Evolutionary conservation across 2,329 filamentous ascomycete species (phyloP), one percentile per base, ranked within the genome.

Genomic region (Bipolaris bicolor): DNA sequence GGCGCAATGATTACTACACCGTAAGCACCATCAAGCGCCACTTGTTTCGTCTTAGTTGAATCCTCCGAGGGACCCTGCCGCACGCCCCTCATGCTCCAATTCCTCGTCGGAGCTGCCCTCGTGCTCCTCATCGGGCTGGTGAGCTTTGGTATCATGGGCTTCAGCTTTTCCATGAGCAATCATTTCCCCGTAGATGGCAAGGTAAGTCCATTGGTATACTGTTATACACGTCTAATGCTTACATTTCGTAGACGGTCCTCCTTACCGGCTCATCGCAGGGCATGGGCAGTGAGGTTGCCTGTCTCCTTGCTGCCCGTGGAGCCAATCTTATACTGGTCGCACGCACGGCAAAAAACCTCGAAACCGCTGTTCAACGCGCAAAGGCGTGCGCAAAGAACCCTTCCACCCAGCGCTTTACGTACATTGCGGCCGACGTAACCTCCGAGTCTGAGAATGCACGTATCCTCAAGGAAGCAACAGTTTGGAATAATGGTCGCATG

Each of bases 191-290:
- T 97, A 10, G 87, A 92, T 68, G 92, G 92, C 75, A 90, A 90
- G 82, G 93, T 95, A 81, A 66, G 26, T 9, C 13, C 9, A 7
- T 3, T 9, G 6, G 26, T 3, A 7, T n/a, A 39, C 16, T 10
- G 22, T 3, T 10, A 13, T 1, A 18, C 5, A 45, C 5, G 53
- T 54, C 3, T 20, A 26, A n/a, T 11, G 6, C 48, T 50, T 10
- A 50, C 37, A 10, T 41, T n/a, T 9, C 37, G 3, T 66, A 97
- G 92, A 97, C 93, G 2, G 83, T 96, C 50, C 82, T 98, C 53
- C 82, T 99, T 50, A 99, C 95, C 0, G 95, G 95, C 45, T 92
- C 89, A 31, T 97, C 95, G 0, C 91, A 97, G 72, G 95, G 95
- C 56, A 91, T 97, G 89, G 95, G 95, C 58, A 87, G 88, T 66